Percentiles rank a stretch among this genome's conserved stretches.
Evolutionary conservation across 1,139 yeast species (phyloP).

Genomic region (Pneumocystis wakefieldiae): DNA sequence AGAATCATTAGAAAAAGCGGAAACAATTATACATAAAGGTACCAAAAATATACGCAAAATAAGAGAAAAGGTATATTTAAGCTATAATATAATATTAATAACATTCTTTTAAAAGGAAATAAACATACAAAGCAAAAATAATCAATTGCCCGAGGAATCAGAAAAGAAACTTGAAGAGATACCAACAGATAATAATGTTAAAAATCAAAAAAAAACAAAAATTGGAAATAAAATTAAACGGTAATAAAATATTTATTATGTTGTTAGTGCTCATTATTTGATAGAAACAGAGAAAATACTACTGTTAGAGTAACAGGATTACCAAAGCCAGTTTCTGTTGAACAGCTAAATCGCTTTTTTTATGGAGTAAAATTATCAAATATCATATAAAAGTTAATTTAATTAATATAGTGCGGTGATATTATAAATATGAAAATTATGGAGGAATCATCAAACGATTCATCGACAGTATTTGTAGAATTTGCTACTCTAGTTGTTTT

Average conservation of each 20-base stretch:
- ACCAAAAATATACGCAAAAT: neutral
- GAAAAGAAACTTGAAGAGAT: conserved; percentile 13
- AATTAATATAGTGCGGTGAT: conserved; percentile 1
- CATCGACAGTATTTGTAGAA: conserved; percentile 7
- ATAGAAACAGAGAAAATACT: conserved; percentile 42
- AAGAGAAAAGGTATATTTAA: neutral
- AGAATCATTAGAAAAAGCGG: conserved; percentile 20
- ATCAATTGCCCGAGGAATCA: conserved; percentile 3
- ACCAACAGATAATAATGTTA: conserved; percentile 3
- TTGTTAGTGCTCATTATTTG: conserved; percentile 8
- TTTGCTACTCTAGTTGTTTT: conserved; percentile 1
- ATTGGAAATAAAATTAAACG: neutral
- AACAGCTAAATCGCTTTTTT: conserved; percentile 14
- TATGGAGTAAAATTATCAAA: conserved; percentile 32
- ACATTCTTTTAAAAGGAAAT: neutral
- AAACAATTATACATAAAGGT: conserved; percentile 9
- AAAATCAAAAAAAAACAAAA: conserved; percentile 10
- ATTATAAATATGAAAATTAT: neutral
- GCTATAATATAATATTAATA: neutral
- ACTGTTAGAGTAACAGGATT: conserved; percentile 34
- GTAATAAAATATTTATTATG: conserved; percentile 5
- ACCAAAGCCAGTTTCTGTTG: conserved; percentile 27
- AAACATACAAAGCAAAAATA: neutral
- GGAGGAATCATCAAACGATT: neutral
- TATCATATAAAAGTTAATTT: conserved; percentile 22